Conservation (phyloP, 345 rosid genomes). For the Gossypium australe region DNA sequence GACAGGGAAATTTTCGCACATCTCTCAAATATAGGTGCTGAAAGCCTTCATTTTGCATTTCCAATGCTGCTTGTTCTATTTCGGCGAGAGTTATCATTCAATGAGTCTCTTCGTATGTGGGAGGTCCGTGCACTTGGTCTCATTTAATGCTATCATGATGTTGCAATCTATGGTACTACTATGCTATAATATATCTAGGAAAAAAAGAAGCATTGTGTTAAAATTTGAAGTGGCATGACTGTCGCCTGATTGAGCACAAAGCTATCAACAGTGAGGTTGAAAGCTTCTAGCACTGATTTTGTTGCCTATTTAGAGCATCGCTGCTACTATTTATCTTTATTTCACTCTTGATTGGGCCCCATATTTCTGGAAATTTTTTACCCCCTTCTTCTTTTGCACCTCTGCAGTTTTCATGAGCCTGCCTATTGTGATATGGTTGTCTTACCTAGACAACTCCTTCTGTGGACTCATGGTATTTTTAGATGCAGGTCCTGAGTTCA, state of each 20-base stretch:
- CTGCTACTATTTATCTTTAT: conserved; percentile 1
- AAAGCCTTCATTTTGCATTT: conserved; percentile 96
- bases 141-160: background rate
- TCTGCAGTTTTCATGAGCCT: background rate
- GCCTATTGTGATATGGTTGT: background rate
- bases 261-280: background rate
- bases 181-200: background rate
- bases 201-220: background rate
- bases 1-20: conserved; percentile 82
- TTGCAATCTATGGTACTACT: background rate
- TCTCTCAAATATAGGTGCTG: conserved; percentile 76
- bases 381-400: background rate
- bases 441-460: background rate
- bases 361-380: background rate
- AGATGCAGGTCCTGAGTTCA: background rate
- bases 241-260: background rate
- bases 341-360: conserved; percentile 1
- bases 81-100: conserved; percentile 72
- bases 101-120: conserved; percentile 90
- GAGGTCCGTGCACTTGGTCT: conserved; percentile 45
- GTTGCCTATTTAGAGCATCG: background rate
- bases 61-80: conserved; percentile 87
- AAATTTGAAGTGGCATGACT: background rate
- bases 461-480: background rate
- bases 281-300: background rate